These are phyloP conservation scores for Morella rubra DNA, from an alignment of 306 rosid species.

Conservation along the genomic window DNA sequence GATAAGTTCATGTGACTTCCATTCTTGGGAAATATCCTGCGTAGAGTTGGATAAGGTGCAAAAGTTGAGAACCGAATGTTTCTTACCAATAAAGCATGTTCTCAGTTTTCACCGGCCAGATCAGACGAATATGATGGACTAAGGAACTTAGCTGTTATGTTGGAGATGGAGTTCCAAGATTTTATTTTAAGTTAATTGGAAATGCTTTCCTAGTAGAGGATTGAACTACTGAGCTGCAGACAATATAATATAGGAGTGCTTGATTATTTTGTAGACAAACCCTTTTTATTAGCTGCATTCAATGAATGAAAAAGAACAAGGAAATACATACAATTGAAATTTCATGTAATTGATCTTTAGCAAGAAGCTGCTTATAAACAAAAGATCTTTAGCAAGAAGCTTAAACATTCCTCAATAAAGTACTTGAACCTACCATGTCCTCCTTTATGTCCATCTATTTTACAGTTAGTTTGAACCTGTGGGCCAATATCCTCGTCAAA, in stretches of 20 bases:
- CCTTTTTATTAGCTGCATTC: not conserved
- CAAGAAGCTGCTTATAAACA: too few relatives aligned
- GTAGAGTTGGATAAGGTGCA: not conserved
- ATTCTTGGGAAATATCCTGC: not conserved
- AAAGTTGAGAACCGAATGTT: not conserved
- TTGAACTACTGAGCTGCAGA: not conserved
- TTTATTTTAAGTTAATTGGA: constrained; percentile 11
- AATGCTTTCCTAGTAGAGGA: not conserved
- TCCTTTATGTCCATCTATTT: not conserved
- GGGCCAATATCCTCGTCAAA: not conserved
- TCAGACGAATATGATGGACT: not conserved
- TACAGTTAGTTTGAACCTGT: not conserved
- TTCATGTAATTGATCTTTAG: not conserved
- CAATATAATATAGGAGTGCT: not conserved
- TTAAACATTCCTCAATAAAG: not conserved
- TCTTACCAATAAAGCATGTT: not conserved
- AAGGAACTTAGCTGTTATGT: constrained; percentile 1
- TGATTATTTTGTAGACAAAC: not conserved
- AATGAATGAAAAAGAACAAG: not conserved
- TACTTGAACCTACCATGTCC: not conserved
- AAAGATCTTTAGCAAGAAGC: not conserved
- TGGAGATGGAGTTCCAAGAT: constrained; percentile 8
- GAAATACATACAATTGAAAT: not conserved
- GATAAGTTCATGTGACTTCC: not conserved
- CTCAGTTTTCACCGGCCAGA: not conserved